Evolutionary conservation across 2,329 filamentous ascomycete genomes (phyloP).

Genomic region (Exophiala spinifera): DNA sequence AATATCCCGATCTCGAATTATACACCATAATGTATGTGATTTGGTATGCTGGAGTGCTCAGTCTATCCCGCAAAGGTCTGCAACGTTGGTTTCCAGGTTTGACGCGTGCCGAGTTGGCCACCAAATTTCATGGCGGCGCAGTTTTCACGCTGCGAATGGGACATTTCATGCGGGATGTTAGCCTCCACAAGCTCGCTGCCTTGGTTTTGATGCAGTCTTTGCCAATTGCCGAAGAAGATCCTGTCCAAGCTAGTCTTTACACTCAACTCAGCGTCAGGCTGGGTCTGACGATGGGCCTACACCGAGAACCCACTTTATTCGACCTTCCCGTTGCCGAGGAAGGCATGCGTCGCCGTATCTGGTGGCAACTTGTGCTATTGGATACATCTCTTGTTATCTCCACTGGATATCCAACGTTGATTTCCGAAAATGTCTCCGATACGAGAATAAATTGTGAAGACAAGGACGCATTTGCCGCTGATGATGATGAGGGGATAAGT

Average conservation of each 20-base stretch:
- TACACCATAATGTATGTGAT: slow-evolving; percentile 47
- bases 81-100: slow-evolving; percentile 24
- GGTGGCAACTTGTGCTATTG: slow-evolving; percentile 46
- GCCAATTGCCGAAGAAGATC: slow-evolving; percentile 48
- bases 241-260: slow-evolving; percentile 48
- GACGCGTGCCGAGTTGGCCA: slow-evolving; percentile 37
- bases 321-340: slow-evolving; percentile 46
- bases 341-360: slow-evolving; percentile 38
- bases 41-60: slow-evolving; percentile 49
- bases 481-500: slow-evolving; percentile 38
- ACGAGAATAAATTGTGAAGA: slow-evolving; percentile 47
- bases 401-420: slow-evolving; percentile 46
- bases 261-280: slow-evolving; percentile 45
- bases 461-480: slow-evolving; percentile 43
- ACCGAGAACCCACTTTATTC: slow-evolving; percentile 48
- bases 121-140: slow-evolving; percentile 42
- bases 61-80: slow-evolving; percentile 38
- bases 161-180: slow-evolving; percentile 46
- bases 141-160: slow-evolving; percentile 43
- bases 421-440: slow-evolving; percentile 50
- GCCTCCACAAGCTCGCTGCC: slow-evolving; percentile 45
- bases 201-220: slow-evolving; percentile 49
- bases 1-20: slow-evolving; percentile 41
- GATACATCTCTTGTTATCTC: slow-evolving; percentile 54
- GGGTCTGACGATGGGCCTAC: slow-evolving; percentile 35